Evolutionary conservation across 2,329 filamentous ascomycete species (phyloP).

Genomic region (Acrocalymma vagum): DNA sequence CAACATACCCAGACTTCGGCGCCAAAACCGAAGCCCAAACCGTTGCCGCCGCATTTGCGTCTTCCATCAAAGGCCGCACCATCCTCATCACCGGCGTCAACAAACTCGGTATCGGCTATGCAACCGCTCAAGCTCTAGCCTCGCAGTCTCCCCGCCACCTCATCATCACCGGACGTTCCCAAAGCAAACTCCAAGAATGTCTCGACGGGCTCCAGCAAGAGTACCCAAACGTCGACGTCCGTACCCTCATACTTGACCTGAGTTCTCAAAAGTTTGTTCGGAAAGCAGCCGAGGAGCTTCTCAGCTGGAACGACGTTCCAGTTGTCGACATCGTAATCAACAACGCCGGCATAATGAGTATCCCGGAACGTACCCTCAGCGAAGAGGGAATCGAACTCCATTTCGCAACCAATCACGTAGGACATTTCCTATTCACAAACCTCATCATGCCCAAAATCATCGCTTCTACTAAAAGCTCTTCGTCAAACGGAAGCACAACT

Average conservation of each 20-base stretch:
- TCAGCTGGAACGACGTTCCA: constrained; percentile 18
- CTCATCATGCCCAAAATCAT: constrained; percentile 48
- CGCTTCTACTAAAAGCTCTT: constrained; percentile 37
- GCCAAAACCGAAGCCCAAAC: constrained; percentile 11
- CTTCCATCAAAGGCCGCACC: constrained; percentile 12
- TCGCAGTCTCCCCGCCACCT: constrained; percentile 10
- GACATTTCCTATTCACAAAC: constrained; percentile 52
- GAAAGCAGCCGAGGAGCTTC: constrained; percentile 33
- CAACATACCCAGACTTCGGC: constrained; percentile 6
- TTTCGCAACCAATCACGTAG: constrained; percentile 55
- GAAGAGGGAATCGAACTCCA: constrained; percentile 53
- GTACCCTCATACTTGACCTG: constrained; percentile 39
- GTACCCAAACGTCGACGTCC: constrained; percentile 38
- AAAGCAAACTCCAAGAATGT: constrained; percentile 45
- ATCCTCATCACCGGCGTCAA: constrained; percentile 9
- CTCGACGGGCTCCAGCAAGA: constrained; percentile 36
- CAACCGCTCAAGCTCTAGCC: constrained; percentile 2
- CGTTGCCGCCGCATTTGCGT: constrained; percentile 14
- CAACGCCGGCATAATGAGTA: constrained; percentile 36
- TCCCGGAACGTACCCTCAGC: constrained; percentile 29
- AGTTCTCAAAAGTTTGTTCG: constrained; percentile 35
- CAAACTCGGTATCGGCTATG: constrained; percentile 1
- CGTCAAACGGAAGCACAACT: too few relatives aligned
- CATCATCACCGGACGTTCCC: constrained; percentile 46
- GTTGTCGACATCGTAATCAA: constrained; percentile 48